These are phyloP conservation scores for Solanum ossicruentum DNA, from an alignment of 257 asterid genomes.

Conservation along the genomic window DNA sequence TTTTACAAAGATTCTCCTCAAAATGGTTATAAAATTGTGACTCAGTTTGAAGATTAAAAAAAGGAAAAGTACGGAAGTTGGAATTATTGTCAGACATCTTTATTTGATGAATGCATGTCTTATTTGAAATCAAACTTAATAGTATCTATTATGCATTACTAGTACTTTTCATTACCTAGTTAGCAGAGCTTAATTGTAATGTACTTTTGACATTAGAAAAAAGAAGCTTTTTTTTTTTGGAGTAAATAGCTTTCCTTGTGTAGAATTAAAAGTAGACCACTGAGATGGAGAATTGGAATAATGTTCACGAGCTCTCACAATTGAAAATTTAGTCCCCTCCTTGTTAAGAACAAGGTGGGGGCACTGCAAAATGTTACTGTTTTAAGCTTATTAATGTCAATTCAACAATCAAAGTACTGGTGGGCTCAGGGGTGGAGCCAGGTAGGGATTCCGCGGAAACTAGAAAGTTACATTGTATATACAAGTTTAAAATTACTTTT, in stretches of 20 bases:
- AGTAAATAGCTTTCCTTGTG: neutral
- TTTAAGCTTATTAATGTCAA: neutral
- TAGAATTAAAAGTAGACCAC: neutral
- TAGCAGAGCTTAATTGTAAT: neutral
- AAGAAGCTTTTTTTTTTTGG: neutral
- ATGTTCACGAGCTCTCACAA: neutral
- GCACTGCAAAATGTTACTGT: neutral
- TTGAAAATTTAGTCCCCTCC: neutral
- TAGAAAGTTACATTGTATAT: neutral
- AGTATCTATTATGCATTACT: neutral
- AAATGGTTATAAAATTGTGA: neutral
- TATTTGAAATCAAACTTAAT: neutral
- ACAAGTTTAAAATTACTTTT: neutral
- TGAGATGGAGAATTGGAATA: neutral
- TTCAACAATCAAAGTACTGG: neutral
- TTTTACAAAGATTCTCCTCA: neutral
- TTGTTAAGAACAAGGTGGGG: neutral
- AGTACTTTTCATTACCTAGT: neutral
- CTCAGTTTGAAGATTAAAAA: neutral
- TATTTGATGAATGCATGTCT: neutral
- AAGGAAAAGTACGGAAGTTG: neutral
- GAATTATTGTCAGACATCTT: neutral
- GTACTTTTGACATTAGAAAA: neutral
- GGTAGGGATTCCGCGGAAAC: neutral
- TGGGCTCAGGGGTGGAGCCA: neutral